Evolutionary conservation across 768 basidiomycete genomes (phyloP).

Genomic region (Naganishia vaughanmartiniae): DNA sequence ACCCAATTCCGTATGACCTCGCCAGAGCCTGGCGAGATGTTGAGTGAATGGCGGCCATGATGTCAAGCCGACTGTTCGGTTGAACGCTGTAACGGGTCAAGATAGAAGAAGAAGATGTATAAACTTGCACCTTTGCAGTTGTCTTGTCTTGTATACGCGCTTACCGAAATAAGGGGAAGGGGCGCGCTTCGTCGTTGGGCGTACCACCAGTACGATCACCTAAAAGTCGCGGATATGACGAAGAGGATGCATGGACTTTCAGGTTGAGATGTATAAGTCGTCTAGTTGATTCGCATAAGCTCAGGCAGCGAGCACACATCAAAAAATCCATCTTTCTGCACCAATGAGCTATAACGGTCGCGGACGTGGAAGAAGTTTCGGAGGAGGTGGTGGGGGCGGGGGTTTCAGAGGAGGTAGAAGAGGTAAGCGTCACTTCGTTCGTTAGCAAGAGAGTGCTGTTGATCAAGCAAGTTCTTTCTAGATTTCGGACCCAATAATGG

Average conservation of each 20-base stretch:
- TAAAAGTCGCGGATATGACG: not conserved
- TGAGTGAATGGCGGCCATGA: conserved; percentile 1
- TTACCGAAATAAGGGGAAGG: not conserved
- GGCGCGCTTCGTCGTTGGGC: not conserved
- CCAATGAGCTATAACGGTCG: conserved; percentile 32
- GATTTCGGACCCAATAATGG: conserved; percentile 4
- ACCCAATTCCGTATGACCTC: conserved; percentile 12
- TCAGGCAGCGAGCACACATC: not conserved
- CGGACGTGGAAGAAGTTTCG: conserved; percentile 35
- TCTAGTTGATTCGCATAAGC: not conserved
- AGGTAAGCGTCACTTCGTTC: conserved; percentile 21
- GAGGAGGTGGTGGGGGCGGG: conserved; percentile 35
- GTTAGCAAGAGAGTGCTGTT: not conserved
- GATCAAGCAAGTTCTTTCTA: not conserved
- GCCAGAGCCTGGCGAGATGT: conserved; percentile 16
- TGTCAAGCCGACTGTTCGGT: not conserved
- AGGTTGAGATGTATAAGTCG: not conserved
- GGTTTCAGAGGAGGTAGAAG: conserved; percentile 40
- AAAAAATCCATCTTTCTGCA: not conserved
- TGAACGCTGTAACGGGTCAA: not conserved
- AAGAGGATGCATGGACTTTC: not conserved
- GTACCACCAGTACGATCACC: not conserved
- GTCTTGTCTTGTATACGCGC: conserved; percentile 1
- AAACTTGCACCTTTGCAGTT: not conserved
- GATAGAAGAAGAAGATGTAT: not conserved